Base-by-base conservation (phyloP, 345 rosid species). In the Arabidopsis suecica region DNA sequence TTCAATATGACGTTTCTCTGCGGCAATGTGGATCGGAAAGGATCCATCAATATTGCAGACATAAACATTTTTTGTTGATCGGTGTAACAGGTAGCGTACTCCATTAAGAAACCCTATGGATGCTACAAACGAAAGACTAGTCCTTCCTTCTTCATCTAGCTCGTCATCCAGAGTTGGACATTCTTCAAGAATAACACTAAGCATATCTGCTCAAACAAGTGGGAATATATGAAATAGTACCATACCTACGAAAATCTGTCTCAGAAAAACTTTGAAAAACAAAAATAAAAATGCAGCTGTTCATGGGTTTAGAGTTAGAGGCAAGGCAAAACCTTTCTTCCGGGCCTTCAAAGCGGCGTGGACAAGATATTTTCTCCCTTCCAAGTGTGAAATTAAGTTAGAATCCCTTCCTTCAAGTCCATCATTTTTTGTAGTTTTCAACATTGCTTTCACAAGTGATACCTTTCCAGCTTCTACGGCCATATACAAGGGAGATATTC, bases 11-110 rank as follows among this genome's bases (percentile, higher is more conserved):
- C 65, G 9, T 3, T 14, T 55, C 38, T 64, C 14, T 11, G 6
- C 77, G 3, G 71, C 33, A 5, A 22, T 20, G 33, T 64, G 78
- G 9, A 73, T 73, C 10, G 77, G 63, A 54, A 63, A 73, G 5
- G 77, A 63, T 0, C 77, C 63, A 32, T 73, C 68, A 8, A 38
- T 2, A 9, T 71, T 2, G 51, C 51, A 38, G 12, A 6, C 53
- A 16, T 14, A 71, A 18, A 60, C 20, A 11, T 5, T 7, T 10
- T 33, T 9, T 1, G 61, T 28, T 11, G 68, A 61, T 0, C 22
- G 51, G 48, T 50, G 0, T 60, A 59, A 59, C 2, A 59, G 7
- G 0, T 12, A 7, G 22, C 37, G 4, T 62, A 62, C 12, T 13
- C 67, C 67, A 7, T 42, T 2, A n/a, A 7, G 1, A 23, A 8